These are phyloP conservation scores for Clohesyomyces aquaticus DNA, from an alignment of 495 filamentous ascomycete genomes.

Conservation along the genomic window DNA sequence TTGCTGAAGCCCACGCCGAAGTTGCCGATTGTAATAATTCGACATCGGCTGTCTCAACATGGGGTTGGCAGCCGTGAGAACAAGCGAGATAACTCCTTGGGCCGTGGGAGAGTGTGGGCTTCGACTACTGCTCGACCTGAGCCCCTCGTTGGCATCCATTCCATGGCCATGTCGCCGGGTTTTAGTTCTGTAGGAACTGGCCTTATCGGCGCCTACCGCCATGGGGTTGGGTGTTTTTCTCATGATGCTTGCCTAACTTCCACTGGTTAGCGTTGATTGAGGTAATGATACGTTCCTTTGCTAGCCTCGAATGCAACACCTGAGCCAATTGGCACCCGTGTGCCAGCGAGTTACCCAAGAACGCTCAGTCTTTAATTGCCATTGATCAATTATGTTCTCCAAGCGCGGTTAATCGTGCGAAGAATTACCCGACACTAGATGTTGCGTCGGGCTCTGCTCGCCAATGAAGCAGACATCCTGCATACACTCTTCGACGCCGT, in stretches of 20 bases:
- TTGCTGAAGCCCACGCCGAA: background rate
- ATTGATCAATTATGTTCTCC: conserved; percentile 14
- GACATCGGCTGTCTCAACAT: too few relatives aligned
- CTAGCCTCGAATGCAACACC: background rate
- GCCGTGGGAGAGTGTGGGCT: too few relatives aligned
- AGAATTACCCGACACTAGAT: conserved; percentile 28
- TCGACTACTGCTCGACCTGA: conserved; percentile 4
- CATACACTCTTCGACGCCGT: conserved; percentile 8
- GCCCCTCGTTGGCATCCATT: conserved; percentile 9
- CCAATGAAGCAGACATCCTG: conserved; percentile 10
- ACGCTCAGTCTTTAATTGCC: background rate
- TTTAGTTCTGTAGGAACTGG: conserved; percentile 19
- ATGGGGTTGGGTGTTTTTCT: conserved; percentile 14
- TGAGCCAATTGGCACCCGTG: conserved; percentile 18
- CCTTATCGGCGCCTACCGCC: conserved; percentile 27
- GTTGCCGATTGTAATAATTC: background rate
- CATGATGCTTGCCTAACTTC: conserved; percentile 3
- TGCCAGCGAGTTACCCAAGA: conserved; percentile 12
- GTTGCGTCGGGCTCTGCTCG: background rate
- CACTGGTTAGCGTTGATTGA: conserved; percentile 13
- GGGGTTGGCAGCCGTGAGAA: background rate
- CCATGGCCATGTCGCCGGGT: conserved; percentile 41
- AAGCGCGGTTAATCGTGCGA: conserved; percentile 28
- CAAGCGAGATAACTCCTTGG: background rate
- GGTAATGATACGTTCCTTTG: conserved; percentile 26